These are phyloP conservation scores for Penicillium waksmanii DNA, from an alignment of 495 filamentous ascomycete species.

Conservation along the genomic window DNA sequence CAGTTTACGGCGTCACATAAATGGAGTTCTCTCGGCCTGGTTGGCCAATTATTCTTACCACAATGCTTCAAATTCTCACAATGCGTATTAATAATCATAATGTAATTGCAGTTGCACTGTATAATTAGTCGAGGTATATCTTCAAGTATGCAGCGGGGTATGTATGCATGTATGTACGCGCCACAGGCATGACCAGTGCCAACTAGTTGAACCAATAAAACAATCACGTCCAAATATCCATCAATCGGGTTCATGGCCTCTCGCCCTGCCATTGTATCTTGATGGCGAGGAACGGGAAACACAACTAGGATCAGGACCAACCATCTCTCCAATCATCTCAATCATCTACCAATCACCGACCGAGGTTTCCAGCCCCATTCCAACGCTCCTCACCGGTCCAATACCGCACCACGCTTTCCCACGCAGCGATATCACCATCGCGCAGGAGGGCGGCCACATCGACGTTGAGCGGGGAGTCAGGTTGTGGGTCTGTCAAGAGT, in stretches of 20 bases:
- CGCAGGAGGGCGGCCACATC: constrained; percentile 82
- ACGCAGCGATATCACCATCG: constrained; percentile 74
- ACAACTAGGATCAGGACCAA: too few relatives aligned
- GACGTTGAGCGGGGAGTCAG: constrained; percentile 86
- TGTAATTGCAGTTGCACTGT: neutral
- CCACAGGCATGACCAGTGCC: constrained; percentile 11
- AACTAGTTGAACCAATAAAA: neutral
- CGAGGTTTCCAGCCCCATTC: constrained; percentile 24
- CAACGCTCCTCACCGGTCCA: constrained; percentile 64
- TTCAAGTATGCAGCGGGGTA: constrained; percentile 12
- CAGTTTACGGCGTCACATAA: constrained; percentile 7
- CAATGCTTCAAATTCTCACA: neutral
- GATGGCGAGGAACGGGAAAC: too few relatives aligned
- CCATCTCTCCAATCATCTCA: too few relatives aligned
- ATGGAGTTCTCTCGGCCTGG: constrained; percentile 1
- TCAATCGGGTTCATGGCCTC: too few relatives aligned
- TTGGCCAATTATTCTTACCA: neutral
- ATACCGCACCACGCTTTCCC: constrained; percentile 79
- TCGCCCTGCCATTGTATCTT: too few relatives aligned
- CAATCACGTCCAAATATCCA: neutral
- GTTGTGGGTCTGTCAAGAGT: constrained; percentile 73
- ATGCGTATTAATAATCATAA: neutral
- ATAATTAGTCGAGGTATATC: constrained; percentile 16
- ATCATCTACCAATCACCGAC: constrained; percentile 15
- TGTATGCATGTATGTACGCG: constrained; percentile 28